Conservation (phyloP, 1,284 basidiomycete species). For the Tilletia walkeri region DNA sequence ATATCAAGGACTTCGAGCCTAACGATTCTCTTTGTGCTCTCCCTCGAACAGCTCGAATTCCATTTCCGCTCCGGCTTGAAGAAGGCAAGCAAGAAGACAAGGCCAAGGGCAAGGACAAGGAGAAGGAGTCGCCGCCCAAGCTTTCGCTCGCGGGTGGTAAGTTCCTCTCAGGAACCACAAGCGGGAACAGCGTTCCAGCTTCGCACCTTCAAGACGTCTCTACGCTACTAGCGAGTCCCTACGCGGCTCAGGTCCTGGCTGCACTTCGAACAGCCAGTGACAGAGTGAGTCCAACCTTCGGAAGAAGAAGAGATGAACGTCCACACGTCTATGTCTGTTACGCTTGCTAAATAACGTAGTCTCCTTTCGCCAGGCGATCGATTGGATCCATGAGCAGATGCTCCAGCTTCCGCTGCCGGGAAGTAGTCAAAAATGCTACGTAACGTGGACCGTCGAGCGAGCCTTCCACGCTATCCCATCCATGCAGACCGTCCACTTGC, state of each 20-base stretch:
- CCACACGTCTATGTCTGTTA: neutral
- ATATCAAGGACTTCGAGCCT: constrained; percentile 20
- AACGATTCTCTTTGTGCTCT: constrained; percentile 22
- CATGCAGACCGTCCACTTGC: constrained; percentile 57
- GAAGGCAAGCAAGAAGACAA: neutral
- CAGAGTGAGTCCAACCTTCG: constrained; percentile 21
- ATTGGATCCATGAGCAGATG: constrained; percentile 79
- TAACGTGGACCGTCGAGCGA: constrained; percentile 35
- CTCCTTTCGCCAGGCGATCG: constrained; percentile 17
- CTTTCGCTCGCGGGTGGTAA: constrained; percentile 30
- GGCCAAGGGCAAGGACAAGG: neutral
- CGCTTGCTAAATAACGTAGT: neutral
- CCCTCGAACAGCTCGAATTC: constrained; percentile 27
- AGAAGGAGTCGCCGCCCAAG: neutral
- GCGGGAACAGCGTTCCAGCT: constrained; percentile 28
- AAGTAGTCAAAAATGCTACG: constrained; percentile 19
- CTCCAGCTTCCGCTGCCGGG: constrained; percentile 56
- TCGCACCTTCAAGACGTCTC: constrained; percentile 37
- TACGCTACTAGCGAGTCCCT: constrained; percentile 36
- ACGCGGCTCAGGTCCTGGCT: constrained; percentile 32
- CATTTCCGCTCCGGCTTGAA: constrained; percentile 20
- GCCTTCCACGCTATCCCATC: constrained; percentile 82
- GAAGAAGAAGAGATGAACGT: neutral
- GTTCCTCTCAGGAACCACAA: constrained; percentile 31
- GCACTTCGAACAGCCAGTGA: constrained; percentile 31